Evolutionary conservation across 768 basidiomycete species (phyloP), one percentile per base, ranked within the genome.

Genomic region (Mycena kentingensis): DNA sequence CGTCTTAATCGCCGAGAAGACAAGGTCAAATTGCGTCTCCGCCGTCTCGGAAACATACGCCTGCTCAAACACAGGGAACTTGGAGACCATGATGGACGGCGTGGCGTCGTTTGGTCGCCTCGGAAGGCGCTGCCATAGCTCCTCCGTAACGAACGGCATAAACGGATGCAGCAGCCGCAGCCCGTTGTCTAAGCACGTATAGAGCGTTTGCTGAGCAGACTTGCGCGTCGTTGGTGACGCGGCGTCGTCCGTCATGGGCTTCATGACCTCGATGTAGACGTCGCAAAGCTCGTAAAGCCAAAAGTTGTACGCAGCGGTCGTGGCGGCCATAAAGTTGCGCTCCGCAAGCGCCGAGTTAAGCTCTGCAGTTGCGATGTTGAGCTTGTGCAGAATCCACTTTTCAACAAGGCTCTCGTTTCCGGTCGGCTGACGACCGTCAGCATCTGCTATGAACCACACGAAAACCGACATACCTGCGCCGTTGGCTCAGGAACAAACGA

Each of bases 211-310:
- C 65, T 97, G 95, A 3, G 96, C 90, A 11, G 95, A 98, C 44
- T 75, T 77, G 32, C 86, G 84, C 8, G 79, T 82, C 12, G 77
- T 77, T 1, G 74, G 63, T 6, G 87, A 77, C 1, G 85, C 82
- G 3, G 83, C 77, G 21, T 86, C 82, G 59, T 97, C 95, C 1
- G 93, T 93, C 84, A 98, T 91, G 8, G 94, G 93, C 70, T 99
- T 99, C 86, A 96, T 97, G 3, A 93, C 97, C 81, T 99, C 96
- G 59, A 99, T 98, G 73, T 95, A 99, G 22, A 99, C 94, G 66
- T 99, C 97, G 66, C 97, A 99, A n/a, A 98, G 77, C 70, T 99
- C 96, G 67, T 98, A 95, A 32, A 99, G 71, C 96, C 97, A 99
- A 77, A 97, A 98, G 63, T 91, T 91, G 73, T 98, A 84, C 0